Percentiles rank a stretch among this genome's conserved stretches.
These are phyloP conservation scores for Hydrangea macrophylla DNA, from an alignment of 148 eudicot genomes.

Conservation along the genomic window DNA sequence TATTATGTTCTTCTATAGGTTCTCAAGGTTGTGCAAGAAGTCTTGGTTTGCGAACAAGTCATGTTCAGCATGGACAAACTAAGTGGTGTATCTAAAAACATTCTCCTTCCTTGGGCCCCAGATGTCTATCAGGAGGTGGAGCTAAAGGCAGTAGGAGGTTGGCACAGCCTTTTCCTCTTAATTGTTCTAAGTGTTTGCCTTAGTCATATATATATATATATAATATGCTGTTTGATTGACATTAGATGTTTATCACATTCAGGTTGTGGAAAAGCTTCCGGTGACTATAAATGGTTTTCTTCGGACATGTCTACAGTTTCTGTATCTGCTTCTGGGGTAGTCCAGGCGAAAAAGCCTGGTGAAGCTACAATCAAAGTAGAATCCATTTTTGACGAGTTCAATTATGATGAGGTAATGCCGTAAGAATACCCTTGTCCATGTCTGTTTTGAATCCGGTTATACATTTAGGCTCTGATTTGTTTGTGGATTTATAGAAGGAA, in stretches of 20 bases:
- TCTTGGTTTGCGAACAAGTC: slow-evolving; percentile 76
- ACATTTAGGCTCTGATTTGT: too few relatives aligned
- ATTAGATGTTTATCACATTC: slow-evolving; percentile 17
- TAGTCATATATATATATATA: too few relatives aligned
- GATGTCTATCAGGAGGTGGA: slow-evolving; percentile 72
- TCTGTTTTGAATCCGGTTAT: not conserved
- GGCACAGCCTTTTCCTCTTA: slow-evolving; percentile 14
- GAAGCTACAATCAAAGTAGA: slow-evolving; percentile 67
- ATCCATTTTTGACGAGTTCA: slow-evolving; percentile 65
- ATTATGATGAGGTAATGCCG: slow-evolving; percentile 73
- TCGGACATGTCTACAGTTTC: slow-evolving; percentile 58
- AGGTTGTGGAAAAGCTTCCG: slow-evolving; percentile 71
- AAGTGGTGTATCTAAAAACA: slow-evolving; percentile 29
- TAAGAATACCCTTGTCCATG: not conserved
- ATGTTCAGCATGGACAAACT: slow-evolving; percentile 34
- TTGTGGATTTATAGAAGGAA: too few relatives aligned
- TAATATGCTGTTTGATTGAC: too few relatives aligned
- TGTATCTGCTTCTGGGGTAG: slow-evolving; percentile 70
- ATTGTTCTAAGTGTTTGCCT: slow-evolving; percentile 3
- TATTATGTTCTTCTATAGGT: slow-evolving; percentile 34
- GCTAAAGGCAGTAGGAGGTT: slow-evolving; percentile 75
- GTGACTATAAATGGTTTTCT: slow-evolving; percentile 85
- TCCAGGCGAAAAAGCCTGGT: slow-evolving; percentile 85
- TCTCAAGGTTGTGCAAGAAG: slow-evolving; percentile 76
- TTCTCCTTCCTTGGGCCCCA: slow-evolving; percentile 85